Evolutionary conservation across 352 stramenopile species (phyloP).

Genomic region (Pythium brachiatum): DNA sequence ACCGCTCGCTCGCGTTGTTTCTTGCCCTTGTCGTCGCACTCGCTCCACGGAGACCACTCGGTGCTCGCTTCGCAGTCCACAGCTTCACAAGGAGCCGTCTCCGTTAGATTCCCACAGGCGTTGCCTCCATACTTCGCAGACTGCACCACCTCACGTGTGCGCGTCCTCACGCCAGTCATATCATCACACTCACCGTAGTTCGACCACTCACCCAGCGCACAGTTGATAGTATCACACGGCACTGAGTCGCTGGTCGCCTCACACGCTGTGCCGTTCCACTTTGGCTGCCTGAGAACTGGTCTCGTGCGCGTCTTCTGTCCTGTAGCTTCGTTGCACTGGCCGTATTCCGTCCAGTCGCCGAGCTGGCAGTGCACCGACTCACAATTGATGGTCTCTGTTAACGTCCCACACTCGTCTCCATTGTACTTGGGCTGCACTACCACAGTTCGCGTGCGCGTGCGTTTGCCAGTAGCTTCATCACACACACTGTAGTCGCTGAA

Average conservation of each 20-base stretch:
- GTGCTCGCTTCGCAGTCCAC: background rate
- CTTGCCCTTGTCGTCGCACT: background rate
- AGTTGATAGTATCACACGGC: slow-evolving; percentile 14
- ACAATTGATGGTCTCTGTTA: background rate
- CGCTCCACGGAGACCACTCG: background rate
- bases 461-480: background rate
- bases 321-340: slow-evolving; percentile 13
- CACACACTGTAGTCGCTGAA: background rate
- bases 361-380: slow-evolving; percentile 17
- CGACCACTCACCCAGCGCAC: background rate
- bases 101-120: background rate
- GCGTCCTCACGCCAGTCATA: background rate
- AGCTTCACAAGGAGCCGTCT: background rate
- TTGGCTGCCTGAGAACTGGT: background rate
- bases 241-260: background rate
- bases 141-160: slow-evolving; percentile 22
- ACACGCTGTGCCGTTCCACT: slow-evolving; percentile 17
- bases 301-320: background rate
- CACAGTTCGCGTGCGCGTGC: background rate
- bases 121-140: slow-evolving; percentile 9
- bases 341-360: slow-evolving; percentile 12
- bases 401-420: slow-evolving; percentile 13
- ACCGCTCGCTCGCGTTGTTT: background rate
- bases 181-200: slow-evolving; percentile 1
- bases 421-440: background rate